Evolutionary conservation across 148 eudicot species (phyloP), one percentile per base, ranked within the genome.

Genomic region (Polygonum aviculare): DNA sequence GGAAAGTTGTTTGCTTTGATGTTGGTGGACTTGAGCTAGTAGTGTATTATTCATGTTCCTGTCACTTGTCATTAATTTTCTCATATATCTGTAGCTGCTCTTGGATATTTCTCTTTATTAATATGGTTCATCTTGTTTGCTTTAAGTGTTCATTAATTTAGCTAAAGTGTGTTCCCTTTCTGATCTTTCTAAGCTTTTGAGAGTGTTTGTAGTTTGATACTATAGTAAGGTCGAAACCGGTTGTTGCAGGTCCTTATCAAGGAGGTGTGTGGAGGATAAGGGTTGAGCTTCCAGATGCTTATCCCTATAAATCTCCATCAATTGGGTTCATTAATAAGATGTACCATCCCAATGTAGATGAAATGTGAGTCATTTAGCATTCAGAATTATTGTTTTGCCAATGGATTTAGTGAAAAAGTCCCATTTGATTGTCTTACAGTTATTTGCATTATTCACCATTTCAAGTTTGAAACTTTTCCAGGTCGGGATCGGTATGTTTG

Each of bases 401-500:
- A 26, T 60, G 69, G 16, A 60, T 60, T 60, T 10, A 54, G 35
- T 60, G 38, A 22, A 31, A 6, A 22, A 19, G 21, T 9, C 7
- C 21, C 12, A 9, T 31, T 33, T 57, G 33, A 21, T 19, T 57
- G 11, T 57, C 8, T 19, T 57, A 57, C 12, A 57, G 1, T 19
- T 57, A 22, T 22, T 21, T 8, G 63, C 33, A 60, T 2, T 21
- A 21, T 59, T 22, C 14, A 22, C 35, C 69, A 10, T 60, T 60
- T 60, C 16, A 26, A 26, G 31, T 26, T 60, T 26, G 0, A 31
- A 60, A 26, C 2, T 31, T 41, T 80, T 84, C 51, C 90, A 94
- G 98, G 93, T 94, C 97, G 6, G 98, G 98, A 33, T 87, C 97
- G 19, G 98, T 94, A 76, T 94, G 98, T 77, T 87, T 94, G 77